Evolutionary conservation across 768 basidiomycete species (phyloP).

Genomic region (Omphalotus guepiniiformis): DNA sequence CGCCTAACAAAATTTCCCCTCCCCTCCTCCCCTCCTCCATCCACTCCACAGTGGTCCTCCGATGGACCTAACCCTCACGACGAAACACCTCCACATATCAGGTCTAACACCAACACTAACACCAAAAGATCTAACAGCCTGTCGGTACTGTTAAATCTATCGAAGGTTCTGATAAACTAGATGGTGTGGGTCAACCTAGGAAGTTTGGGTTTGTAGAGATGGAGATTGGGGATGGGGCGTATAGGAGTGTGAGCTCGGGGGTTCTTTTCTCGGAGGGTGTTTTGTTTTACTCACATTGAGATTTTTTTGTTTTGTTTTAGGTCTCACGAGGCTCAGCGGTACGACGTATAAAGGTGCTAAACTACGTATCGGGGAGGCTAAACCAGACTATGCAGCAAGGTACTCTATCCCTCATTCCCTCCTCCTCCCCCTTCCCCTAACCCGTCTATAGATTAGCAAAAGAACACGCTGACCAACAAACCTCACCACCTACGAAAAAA

Average conservation of each 20-base stretch:
- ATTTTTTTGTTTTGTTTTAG: no score
- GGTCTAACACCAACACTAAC: constrained; percentile 68
- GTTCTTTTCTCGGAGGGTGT: no score
- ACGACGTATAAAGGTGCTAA: constrained; percentile 88
- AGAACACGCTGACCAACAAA: constrained; percentile 27
- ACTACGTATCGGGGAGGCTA: constrained; percentile 79
- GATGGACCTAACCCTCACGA: no score
- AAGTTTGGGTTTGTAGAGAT: constrained; percentile 76
- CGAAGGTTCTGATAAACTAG: constrained; percentile 62
- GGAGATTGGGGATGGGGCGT: no score
- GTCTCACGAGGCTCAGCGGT: constrained; percentile 73
- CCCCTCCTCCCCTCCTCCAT: neutral
- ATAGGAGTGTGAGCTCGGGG: no score
- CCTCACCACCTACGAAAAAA: constrained; percentile 42
- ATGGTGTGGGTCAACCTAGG: constrained; percentile 61
- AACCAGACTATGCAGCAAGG: constrained; percentile 67
- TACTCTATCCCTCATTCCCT: constrained; percentile 23
- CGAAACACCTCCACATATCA: constrained; percentile 69
- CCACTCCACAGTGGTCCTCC: neutral
- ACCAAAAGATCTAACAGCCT: constrained; percentile 47
- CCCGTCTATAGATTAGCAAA: constrained; percentile 24
- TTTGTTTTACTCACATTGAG: no score
- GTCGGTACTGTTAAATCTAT: constrained; percentile 66
- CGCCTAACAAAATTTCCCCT: no score
- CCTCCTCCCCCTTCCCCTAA: constrained; percentile 14